These are phyloP conservation scores for Teratosphaeria zuluensis DNA, from an alignment of 2,329 filamentous ascomycete genomes.

Conservation along the genomic window DNA sequence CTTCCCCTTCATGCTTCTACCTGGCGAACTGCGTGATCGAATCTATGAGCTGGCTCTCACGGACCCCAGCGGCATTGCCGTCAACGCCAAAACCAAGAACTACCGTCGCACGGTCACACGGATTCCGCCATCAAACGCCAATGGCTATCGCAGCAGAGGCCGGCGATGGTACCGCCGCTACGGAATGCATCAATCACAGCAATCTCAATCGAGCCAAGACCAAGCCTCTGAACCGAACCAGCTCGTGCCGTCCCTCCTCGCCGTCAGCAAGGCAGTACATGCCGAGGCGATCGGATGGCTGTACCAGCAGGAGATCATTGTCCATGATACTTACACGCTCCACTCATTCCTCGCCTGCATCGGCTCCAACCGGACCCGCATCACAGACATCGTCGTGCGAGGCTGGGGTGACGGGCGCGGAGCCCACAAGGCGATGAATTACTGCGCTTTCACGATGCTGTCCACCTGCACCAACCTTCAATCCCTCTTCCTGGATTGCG, in stretches of 20 bases:
- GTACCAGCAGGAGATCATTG: slow-evolving; percentile 17
- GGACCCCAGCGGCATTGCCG: slow-evolving; percentile 11
- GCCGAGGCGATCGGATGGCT: slow-evolving; percentile 17
- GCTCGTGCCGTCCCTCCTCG: slow-evolving; percentile 16
- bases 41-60: slow-evolving; percentile 22
- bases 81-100: slow-evolving; percentile 12
- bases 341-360: slow-evolving; percentile 18
- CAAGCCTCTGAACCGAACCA: not conserved
- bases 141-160: not conserved
- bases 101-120: slow-evolving; percentile 15
- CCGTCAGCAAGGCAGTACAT: slow-evolving; percentile 20
- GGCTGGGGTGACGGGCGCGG: slow-evolving; percentile 11
- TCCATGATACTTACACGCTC: slow-evolving; percentile 16
- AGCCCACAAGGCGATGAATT: slow-evolving; percentile 13
- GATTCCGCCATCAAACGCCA: slow-evolving; percentile 2
- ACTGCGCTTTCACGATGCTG: slow-evolving; percentile 15
- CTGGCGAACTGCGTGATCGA: slow-evolving; percentile 19
- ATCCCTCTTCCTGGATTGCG: slow-evolving; percentile 15
- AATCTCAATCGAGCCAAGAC: not conserved
- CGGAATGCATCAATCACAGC: not conserved
- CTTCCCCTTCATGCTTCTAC: slow-evolving; percentile 17
- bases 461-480: slow-evolving; percentile 17
- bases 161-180: not conserved
- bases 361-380: slow-evolving; percentile 15
- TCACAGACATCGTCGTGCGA: slow-evolving; percentile 14